Evolutionary conservation across 352 stramenopile species (phyloP).

Genomic region (Pythium monospermum): DNA sequence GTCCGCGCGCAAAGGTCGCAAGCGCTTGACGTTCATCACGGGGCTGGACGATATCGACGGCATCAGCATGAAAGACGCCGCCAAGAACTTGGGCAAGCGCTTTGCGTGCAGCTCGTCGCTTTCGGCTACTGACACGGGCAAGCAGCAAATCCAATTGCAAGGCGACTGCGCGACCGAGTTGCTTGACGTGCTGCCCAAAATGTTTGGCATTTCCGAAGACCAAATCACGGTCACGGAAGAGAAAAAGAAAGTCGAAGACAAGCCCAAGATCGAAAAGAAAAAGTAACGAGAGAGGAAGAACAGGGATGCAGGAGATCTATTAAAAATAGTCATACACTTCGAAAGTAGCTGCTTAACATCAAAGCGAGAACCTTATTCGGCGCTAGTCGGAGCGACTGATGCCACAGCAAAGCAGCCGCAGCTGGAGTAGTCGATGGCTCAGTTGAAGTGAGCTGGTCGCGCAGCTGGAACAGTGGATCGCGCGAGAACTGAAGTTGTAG

Average conservation of each 20-base stretch:
- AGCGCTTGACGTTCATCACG: slow-evolving; percentile 78
- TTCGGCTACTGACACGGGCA: slow-evolving; percentile 65
- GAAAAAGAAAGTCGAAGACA: slow-evolving; percentile 28
- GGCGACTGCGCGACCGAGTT: slow-evolving; percentile 75
- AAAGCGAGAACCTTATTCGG: too few relatives aligned
- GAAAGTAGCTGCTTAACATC: too few relatives aligned
- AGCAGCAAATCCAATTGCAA: slow-evolving; percentile 81
- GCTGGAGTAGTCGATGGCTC: too few relatives aligned
- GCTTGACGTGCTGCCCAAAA: slow-evolving; percentile 64
- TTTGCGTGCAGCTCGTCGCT: slow-evolving; percentile 82
- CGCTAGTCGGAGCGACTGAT: too few relatives aligned
- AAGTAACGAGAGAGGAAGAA: too few relatives aligned
- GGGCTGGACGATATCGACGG: slow-evolving; percentile 76
- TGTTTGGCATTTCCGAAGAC: slow-evolving; percentile 72
- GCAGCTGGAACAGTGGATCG: too few relatives aligned
- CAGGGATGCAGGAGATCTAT: too few relatives aligned
- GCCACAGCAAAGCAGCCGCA: too few relatives aligned
- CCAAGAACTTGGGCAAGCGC: slow-evolving; percentile 74
- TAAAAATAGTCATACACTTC: too few relatives aligned
- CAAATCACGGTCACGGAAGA: slow-evolving; percentile 73
- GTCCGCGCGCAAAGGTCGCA: slow-evolving; percentile 70
- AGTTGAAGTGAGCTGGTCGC: too few relatives aligned
- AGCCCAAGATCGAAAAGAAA: background rate
- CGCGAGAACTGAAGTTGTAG: too few relatives aligned
- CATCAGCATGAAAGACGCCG: slow-evolving; percentile 80